Evolutionary conservation across 345 rosid species (phyloP).

Genomic region (Eucalyptus paniculata): DNA sequence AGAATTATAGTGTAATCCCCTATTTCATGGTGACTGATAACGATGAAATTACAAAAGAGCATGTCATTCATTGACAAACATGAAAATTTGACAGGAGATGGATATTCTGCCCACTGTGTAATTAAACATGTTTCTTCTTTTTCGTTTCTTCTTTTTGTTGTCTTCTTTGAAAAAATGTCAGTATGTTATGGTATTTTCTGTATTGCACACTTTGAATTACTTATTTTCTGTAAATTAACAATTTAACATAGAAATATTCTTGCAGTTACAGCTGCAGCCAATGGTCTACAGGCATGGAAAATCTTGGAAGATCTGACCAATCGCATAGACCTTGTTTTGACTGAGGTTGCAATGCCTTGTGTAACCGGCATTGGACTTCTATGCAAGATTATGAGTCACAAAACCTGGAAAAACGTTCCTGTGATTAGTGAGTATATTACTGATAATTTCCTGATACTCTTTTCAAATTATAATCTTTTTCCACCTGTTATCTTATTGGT

Average conservation of each 20-base stretch:
- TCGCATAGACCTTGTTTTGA: constrained; percentile 43
- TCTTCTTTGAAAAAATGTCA: not conserved
- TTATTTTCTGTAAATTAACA: not conserved
- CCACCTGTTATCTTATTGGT: not conserved
- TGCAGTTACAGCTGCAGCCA: constrained; percentile 34
- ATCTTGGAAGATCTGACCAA: constrained; percentile 30
- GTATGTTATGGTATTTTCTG: not conserved
- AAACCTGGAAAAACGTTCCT: constrained; percentile 35
- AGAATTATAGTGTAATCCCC: not conserved
- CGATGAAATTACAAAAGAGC: not conserved
- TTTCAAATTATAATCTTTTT: not conserved
- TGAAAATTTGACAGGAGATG: not conserved
- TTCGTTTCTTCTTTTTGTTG: not conserved
- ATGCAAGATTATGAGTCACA: constrained; percentile 45
- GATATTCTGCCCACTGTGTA: not conserved
- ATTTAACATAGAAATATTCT: not conserved
- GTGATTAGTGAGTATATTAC: constrained; percentile 33
- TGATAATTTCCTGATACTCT: not conserved
- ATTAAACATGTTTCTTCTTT: not conserved
- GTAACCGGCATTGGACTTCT: constrained; percentile 49
- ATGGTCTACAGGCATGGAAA: constrained; percentile 62
- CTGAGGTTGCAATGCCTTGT: constrained; percentile 46
- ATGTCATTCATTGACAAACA: not conserved
- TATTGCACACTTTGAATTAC: not conserved
- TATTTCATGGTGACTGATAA: not conserved